Base-by-base conservation (phyloP, 805 yeast genomes). In the Cyberlindnera sargentensis region DNA sequence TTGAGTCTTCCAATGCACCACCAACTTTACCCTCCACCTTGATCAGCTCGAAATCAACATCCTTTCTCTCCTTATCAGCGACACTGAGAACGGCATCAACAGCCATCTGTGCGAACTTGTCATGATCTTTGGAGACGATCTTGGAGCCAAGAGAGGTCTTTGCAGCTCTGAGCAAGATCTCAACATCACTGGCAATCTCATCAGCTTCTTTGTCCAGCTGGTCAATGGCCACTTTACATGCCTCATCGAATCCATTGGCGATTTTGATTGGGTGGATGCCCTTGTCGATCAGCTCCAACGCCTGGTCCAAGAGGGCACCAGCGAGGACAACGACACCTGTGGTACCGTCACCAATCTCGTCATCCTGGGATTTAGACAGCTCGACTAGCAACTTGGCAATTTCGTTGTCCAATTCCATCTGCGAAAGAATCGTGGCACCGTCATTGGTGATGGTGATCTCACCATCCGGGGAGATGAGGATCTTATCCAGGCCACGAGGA, bases 261-360 rank as follows among this genome's bases (percentile, higher is more conserved):
- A 93, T 81, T 60, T 91, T 84, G 53, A 93, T 88, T 38, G 99
- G 99, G 61, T 93, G 99, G 50, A 93, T 90, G 45, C 98, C 98
- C 69, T 86, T 88, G 60, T 93, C 97, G 52, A 93, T 90, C 50
- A 93, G 76, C 61, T 89, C 97, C 44, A 84, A 67, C 3, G 99
- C 97, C 68, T 93, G 96, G 63, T 91, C 97, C 46, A 93, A 72
- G 50, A 93, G 71, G 3, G 98, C 95, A 52, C 96, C 85, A 1
- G 99, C 98, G 41, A 93, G 71, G 3, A 93, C 98, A 42, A 93
- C 98, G 28, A 93, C 99, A 61, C 98, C 98, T 5, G 99, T 93
- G 28, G 99, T 93, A 60, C 99, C 99, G 64, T 91, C 99, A 44
- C 99, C 99, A 62, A 91, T 88, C 68, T 91, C 98, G 63, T 93